phyloP scores from a whole-genome alignment of 495 filamentous ascomycete species.

The Xylaria curta region DNA sequence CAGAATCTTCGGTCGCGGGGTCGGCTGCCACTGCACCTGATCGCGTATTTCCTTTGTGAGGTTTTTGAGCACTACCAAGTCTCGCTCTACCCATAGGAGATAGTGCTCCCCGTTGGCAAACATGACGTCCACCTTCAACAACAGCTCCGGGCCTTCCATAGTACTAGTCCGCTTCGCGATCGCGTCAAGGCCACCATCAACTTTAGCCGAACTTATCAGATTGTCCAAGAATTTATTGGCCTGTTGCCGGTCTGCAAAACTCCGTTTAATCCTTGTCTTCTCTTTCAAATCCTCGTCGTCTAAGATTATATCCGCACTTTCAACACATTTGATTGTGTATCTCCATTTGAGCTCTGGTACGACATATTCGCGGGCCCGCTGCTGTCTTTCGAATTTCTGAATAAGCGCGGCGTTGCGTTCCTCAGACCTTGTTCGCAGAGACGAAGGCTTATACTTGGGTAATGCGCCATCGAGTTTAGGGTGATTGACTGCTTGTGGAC shows the following conservation, averaged over 20 bases:
- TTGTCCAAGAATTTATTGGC: conserved; percentile 28
- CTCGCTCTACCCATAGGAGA: conserved; percentile 17
- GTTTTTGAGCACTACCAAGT: background rate
- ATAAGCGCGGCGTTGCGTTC: background rate
- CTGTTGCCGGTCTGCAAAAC: conserved; percentile 22
- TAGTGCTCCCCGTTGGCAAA: background rate
- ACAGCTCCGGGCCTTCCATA: conserved; percentile 9
- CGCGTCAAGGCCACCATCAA: background rate
- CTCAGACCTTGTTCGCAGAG: background rate
- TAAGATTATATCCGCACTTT: background rate
- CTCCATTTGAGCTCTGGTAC: conserved; percentile 7
- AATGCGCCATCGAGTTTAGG: background rate
- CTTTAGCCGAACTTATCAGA: background rate
- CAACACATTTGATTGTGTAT: conserved; percentile 8
- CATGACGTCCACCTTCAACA: conserved; percentile 2
- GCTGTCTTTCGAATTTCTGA: background rate
- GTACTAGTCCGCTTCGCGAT: background rate
- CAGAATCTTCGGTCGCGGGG: conserved; percentile 2
- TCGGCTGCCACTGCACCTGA: background rate
- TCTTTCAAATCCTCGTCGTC: background rate
- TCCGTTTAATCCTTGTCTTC: background rate
- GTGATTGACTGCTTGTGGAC: background rate
- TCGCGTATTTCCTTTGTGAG: background rate
- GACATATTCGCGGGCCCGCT: background rate
- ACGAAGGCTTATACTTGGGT: background rate